Conservation (phyloP, 495 filamentous ascomycete genomes). For the Staphylotrichum longicolle region DNA sequence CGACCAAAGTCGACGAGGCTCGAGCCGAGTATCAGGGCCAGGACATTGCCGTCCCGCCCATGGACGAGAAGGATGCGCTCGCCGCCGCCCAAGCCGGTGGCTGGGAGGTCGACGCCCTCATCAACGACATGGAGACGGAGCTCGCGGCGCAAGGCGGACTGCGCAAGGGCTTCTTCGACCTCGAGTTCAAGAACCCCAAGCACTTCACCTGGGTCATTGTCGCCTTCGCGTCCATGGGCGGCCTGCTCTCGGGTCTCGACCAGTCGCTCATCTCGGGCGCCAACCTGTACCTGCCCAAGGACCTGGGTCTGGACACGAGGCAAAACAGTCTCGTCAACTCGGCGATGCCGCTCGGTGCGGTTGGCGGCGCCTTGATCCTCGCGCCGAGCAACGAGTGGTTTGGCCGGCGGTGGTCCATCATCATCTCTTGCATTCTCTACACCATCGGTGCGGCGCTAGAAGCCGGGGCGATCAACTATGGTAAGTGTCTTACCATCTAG, state of each 20-base stretch:
- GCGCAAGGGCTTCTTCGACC: slow-evolving; percentile 3
- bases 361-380: slow-evolving; percentile 6
- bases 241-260: slow-evolving; percentile 8
- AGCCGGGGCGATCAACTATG: slow-evolving; percentile 11
- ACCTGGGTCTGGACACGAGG: slow-evolving; percentile 11
- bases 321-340: slow-evolving; percentile 17
- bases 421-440: slow-evolving; percentile 10
- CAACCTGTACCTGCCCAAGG: slow-evolving; percentile 5
- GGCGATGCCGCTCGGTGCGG: slow-evolving; percentile 14
- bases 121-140: slow-evolving; percentile 7
- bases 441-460: slow-evolving; percentile 6
- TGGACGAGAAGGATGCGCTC: slow-evolving; percentile 1
- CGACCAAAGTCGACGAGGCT: background rate
- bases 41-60: background rate
- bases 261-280: slow-evolving; percentile 15
- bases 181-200: slow-evolving; percentile 7
- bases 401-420: slow-evolving; percentile 11
- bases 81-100: background rate
- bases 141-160: slow-evolving; percentile 1
- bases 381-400: slow-evolving; percentile 11
- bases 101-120: slow-evolving; percentile 4
- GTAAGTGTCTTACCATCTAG: background rate
- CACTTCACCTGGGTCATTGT: slow-evolving; percentile 13
- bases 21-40: background rate
- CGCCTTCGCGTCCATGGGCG: slow-evolving; percentile 13